A percentile compares a stretch with the other conserved stretches of the same genome.
phyloP scores from a whole-genome alignment of 352 stramenopile genomes.

The Thalassiosira livingstoniorum region DNA sequence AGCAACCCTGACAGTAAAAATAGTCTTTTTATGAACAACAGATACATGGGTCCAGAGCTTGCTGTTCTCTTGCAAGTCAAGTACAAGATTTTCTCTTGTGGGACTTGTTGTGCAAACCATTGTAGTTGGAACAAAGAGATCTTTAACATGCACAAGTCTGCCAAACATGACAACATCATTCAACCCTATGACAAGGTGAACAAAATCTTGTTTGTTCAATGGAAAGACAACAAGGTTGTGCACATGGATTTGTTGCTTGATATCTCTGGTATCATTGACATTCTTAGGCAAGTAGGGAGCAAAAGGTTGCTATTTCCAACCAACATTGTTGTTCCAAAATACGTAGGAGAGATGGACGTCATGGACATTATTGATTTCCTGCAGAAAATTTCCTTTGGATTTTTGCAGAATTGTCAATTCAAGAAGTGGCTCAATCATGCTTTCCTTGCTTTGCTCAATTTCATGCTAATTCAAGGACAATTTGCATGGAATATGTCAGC shows the following conservation, averaged over 20 bases:
- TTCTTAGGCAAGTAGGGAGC: not conserved
- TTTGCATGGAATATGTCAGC: no score
- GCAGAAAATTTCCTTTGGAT: no score
- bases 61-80: slow-evolving; percentile 13
- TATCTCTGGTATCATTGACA: not conserved
- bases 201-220: not conserved
- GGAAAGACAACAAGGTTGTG: slow-evolving; percentile 1
- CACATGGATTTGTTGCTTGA: not conserved
- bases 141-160: not conserved
- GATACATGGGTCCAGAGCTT: slow-evolving; percentile 15
- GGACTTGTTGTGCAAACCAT: no score
- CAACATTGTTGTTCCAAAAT: not conserved
- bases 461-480: no score
- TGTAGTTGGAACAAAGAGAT: slow-evolving; percentile 2
- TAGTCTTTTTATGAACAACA: slow-evolving; percentile 14
- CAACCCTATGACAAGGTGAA: not conserved
- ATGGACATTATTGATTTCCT: no score
- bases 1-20: not conserved
- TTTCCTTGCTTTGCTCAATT: no score
- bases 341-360: not conserved
- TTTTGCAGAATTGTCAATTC: no score
- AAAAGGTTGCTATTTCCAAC: not conserved
- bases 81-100: slow-evolving; percentile 9
- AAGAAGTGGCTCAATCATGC: no score
- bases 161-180: not conserved